A percentile compares a stretch with the other conserved stretches of the same genome.
Evolutionary conservation across 306 rosid genomes (phyloP).

Genomic region (Castanea sativa): DNA sequence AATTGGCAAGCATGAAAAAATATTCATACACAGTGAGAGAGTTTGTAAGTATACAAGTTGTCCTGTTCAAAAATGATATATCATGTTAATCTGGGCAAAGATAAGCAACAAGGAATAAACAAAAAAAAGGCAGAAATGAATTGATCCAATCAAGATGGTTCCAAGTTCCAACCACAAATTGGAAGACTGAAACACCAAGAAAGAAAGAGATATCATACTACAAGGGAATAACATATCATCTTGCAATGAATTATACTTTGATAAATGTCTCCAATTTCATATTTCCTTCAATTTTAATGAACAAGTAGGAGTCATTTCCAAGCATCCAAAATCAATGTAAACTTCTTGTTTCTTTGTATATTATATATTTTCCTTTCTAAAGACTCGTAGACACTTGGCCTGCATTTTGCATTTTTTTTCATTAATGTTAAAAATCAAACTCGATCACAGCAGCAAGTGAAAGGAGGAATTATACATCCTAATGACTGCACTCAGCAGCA

Average conservation of each 20-base stretch:
- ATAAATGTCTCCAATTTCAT: background rate
- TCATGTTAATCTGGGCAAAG: background rate
- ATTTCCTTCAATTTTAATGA: background rate
- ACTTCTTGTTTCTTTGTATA: background rate
- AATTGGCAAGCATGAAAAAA: conserved; percentile 13
- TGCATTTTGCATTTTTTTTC: background rate
- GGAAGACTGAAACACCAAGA: background rate
- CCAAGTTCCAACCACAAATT: background rate
- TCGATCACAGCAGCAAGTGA: background rate
- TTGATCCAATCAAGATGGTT: background rate
- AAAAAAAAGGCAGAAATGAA: background rate
- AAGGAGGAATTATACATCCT: background rate
- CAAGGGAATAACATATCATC: background rate
- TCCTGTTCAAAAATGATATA: background rate
- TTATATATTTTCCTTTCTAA: background rate
- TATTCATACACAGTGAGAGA: background rate
- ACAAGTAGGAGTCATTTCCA: background rate
- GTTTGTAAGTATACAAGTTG: background rate
- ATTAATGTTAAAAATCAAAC: background rate
- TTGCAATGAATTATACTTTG: background rate
- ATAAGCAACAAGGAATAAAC: background rate
- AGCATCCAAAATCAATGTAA: background rate
- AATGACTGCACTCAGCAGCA: background rate
- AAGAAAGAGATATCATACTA: background rate
- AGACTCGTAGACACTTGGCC: background rate